Evolutionary conservation across 495 filamentous ascomycete genomes (phyloP), one percentile per base, ranked within the genome.

Genomic region (Darksidea phi): DNA sequence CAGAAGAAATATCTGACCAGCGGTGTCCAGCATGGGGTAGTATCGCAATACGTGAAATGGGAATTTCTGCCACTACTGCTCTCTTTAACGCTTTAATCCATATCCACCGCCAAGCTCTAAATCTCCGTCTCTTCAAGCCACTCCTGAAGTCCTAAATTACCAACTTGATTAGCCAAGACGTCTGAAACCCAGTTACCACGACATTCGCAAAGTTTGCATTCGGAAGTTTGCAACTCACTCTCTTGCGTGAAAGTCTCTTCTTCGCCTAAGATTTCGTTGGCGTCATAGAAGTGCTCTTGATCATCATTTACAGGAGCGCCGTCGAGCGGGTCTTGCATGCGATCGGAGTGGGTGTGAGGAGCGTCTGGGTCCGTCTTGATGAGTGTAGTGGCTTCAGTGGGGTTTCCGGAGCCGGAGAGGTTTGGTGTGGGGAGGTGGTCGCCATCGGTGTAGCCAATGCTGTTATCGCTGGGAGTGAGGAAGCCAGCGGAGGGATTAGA

Each of bases 331-430:
- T 10, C 28, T 10, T 10, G 28, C 28, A 32, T 32, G 28, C 28
- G 4, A 10, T 32, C 10, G 3, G 28, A 10, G 47, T n/a, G 15
- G 41, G 41, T 15, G 6, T 15, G 41, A 43, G 41, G 41, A 43
- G 36, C 18, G 24, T 55, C 26, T 1, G 32, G 34, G 11, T 57
- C 53, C 8, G 23, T 8, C 53, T 57, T 57, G 26, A 57, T 57
- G 53, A 57, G 18, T 2, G 53, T 57, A 10, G 38, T 57, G 24
- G 53, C 42, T 13, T 45, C 42, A 20, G 49, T 48, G 17, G 46
- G 18, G 46, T 26, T 26, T 2, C 5, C 24, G 46, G 46, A 23
- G 46, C 37, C 17, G 20, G 37, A 32, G 28, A 32, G 28, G 28
- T 3, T 32, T 3, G 28, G 28, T 10, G 28, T 32, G 28, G 28